Base-by-base conservation (phyloP, 805 yeast genomes). In the Cyberlindnera misumaiensis region DNA sequence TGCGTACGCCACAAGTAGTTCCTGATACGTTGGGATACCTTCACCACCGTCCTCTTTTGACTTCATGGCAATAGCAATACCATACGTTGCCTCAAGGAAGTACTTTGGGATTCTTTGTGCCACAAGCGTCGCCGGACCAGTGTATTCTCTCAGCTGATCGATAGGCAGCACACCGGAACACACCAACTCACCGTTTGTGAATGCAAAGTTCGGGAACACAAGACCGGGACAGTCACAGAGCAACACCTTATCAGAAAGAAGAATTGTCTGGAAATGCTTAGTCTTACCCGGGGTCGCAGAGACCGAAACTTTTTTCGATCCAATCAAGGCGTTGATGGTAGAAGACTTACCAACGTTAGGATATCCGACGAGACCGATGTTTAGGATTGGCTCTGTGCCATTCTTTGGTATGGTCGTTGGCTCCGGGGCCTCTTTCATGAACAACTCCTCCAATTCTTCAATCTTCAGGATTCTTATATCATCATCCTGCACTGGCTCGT, bases 241-340 rank as follows among this genome's bases (percentile, higher is more conserved):
- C 49, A 88, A 72, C 3, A 93, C 93, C 28, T 82, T 72, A 37
- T 83, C 84, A 1, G 96, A 77, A 32, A 93, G 71, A 56, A 77
- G 75, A 45, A 93, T 89, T 1, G 99, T 93, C 68, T 93, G 99
- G 72, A 93, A 93, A 70, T 93, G 99, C 60, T 93, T 93, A 11
- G 99, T 93, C 60, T 93, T 93, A 67, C 99, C 99, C 11, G 99
- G 99, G 1, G 98, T 93, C 1, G 97, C 73, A 3, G 97, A 90
- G 28, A 93, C 99, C 2, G 97, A 88, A n/a, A 93, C 99, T 60
- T 86, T 89, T 57, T 93, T 93, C 14, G 97, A 79, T 11, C 98
- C 98, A 33, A 90, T 93, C 30, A 93, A 69, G 0, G 98, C 97
- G 61, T 93, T 93, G 53, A 93, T 93, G 2, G 97, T 93, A n/a